A percentile compares a stretch with the other conserved stretches of the same genome.
These are phyloP conservation scores for Xylariaceae sp. DNA, from an alignment of 2,329 filamentous ascomycete species.

Conservation along the genomic window DNA sequence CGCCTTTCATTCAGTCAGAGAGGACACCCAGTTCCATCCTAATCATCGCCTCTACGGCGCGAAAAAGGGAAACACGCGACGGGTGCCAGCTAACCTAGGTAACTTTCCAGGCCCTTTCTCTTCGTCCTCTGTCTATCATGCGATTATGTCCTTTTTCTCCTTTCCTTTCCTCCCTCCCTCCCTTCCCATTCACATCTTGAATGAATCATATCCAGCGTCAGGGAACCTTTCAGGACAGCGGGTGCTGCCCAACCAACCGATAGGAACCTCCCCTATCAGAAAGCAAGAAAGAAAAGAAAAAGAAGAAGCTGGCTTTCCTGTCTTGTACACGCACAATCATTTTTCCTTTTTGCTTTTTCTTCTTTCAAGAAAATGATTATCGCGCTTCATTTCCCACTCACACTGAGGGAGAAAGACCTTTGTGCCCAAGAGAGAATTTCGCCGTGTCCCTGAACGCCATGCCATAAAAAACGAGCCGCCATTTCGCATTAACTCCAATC, in stretches of 20 bases:
- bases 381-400: constrained; percentile 21
- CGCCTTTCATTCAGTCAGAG: constrained; percentile 1
- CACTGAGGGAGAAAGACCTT: constrained; percentile 21
- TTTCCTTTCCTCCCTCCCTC: too few relatives aligned
- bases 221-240: constrained; percentile 3
- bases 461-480: constrained; percentile 24
- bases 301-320: too few relatives aligned
- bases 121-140: constrained; percentile 11
- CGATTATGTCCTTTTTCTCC: constrained; percentile 15
- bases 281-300: background rate
- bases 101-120: constrained; percentile 13
- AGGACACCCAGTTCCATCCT: constrained; percentile 2
- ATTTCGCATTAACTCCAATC: constrained; percentile 27
- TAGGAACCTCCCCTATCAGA: constrained; percentile 19
- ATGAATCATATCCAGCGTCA: constrained; percentile 19
- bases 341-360: constrained; percentile 16
- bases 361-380: constrained; percentile 12
- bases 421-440: constrained; percentile 20
- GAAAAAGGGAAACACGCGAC: constrained; percentile 1
- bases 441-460: constrained; percentile 29
- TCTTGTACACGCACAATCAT: constrained; percentile 8
- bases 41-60: background rate
- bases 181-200: constrained; percentile 9
- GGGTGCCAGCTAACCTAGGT: background rate
- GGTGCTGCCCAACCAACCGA: background rate